phyloP scores from a whole-genome alignment of 2,329 filamentous ascomycete species.

The Xylaria sp. region DNA sequence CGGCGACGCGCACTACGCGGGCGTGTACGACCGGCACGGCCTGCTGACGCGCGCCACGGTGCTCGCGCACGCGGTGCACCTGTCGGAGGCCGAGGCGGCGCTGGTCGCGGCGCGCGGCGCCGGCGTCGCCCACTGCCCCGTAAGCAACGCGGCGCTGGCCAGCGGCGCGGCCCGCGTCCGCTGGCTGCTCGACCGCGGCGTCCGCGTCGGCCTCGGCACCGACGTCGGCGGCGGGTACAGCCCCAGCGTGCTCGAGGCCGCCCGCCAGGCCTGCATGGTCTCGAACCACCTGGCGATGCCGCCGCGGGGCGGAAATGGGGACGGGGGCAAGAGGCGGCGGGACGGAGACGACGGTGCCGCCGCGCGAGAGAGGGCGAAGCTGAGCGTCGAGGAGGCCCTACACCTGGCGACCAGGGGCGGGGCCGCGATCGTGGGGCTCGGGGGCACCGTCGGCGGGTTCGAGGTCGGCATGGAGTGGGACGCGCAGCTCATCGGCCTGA shows the following conservation, averaged over 20 bases:
- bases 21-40: conserved; percentile 75
- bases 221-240: conserved; percentile 90
- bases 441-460: conserved; percentile 74
- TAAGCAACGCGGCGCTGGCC: conserved; percentile 80
- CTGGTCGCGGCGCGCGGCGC: conserved; percentile 63
- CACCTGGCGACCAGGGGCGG: conserved; percentile 89
- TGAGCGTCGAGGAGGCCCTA: conserved; percentile 84
- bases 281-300: conserved; percentile 70
- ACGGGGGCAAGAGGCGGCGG: too few relatives aligned
- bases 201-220: conserved; percentile 84
- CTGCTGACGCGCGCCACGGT: conserved; percentile 75
- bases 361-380: conserved; percentile 59
- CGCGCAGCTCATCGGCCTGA: conserved; percentile 77
- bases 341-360: too few relatives aligned
- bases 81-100: conserved; percentile 66
- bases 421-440: conserved; percentile 77
- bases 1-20: conserved; percentile 64
- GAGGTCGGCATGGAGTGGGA: conserved; percentile 89
- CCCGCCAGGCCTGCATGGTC: conserved; percentile 77
- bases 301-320: conserved; percentile 32
- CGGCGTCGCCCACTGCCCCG: conserved; percentile 84
- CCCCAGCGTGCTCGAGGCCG: conserved; percentile 79
- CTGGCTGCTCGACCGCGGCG: conserved; percentile 70
- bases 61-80: conserved; percentile 82
- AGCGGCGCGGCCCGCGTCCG: conserved; percentile 78